A percentile compares a stretch with the other conserved stretches of the same genome.
These are phyloP conservation scores for Nyssa sinensis DNA, from an alignment of 148 eudicot genomes.

Conservation along the genomic window DNA sequence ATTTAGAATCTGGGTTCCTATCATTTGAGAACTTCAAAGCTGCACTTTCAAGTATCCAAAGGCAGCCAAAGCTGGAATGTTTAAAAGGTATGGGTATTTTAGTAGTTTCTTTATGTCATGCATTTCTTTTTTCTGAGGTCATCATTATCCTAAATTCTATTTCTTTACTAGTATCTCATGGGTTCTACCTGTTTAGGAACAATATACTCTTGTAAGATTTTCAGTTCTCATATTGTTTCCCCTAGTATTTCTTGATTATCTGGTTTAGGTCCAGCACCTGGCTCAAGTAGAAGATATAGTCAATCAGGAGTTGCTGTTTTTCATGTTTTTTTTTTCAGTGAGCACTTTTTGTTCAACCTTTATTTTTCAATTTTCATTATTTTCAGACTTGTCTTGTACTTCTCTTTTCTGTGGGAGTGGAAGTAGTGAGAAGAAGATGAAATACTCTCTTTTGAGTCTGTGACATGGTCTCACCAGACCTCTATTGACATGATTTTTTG, in stretches of 20 bases:
- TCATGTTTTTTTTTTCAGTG: background rate
- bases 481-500: too few relatives aligned
- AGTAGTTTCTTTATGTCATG: background rate
- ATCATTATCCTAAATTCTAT: background rate
- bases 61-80: conserved; percentile 72
- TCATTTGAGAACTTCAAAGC: conserved; percentile 65
- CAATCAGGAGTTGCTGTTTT: background rate
- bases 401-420: background rate
- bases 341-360: too few relatives aligned
- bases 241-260: too few relatives aligned
- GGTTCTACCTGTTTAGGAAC: background rate
- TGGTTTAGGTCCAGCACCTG: too few relatives aligned
- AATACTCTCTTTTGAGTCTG: too few relatives aligned
- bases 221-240: background rate
- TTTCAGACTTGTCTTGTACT: too few relatives aligned
- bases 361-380: too few relatives aligned
- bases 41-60: conserved; percentile 52
- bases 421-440: background rate
- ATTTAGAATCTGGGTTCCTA: conserved; percentile 58
- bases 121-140: background rate
- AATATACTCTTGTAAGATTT: background rate
- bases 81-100: conserved; percentile 55
- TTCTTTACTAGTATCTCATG: background rate
- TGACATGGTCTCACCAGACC: too few relatives aligned
- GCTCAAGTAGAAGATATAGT: too few relatives aligned